These are phyloP conservation scores for Cynanchum wilfordii DNA, from an alignment of 257 asterid genomes.

Conservation along the genomic window DNA sequence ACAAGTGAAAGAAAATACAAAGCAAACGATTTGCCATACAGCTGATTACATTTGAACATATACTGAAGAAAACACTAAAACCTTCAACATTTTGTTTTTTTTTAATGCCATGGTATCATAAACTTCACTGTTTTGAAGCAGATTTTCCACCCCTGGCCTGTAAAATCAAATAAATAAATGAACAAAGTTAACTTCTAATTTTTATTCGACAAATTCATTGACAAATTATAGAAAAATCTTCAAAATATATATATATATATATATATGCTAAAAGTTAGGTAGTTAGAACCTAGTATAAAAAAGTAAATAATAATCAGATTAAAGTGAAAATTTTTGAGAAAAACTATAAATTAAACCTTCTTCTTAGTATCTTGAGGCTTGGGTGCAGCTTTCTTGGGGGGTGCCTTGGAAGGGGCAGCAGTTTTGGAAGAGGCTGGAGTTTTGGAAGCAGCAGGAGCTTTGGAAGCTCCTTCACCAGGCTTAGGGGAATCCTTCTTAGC, in stretches of 20 bases:
- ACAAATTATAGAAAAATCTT: too few species aligned
- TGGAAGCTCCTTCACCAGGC: neutral
- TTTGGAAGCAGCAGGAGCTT: slow-evolving; percentile 3
- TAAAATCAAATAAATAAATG: neutral
- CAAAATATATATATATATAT: too few species aligned
- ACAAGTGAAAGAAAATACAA: slow-evolving; percentile 2
- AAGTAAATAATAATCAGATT: neutral
- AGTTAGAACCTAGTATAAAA: too few species aligned
- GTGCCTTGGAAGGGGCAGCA: neutral
- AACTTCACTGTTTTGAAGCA: slow-evolving; percentile 7
- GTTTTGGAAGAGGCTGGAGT: neutral
- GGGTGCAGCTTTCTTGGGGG: slow-evolving; percentile 4
- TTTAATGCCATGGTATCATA: neutral
- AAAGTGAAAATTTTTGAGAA: too few species aligned
- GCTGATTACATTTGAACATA: neutral
- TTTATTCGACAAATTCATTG: too few species aligned
- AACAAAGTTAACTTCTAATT: too few species aligned
- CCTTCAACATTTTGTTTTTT: neutral
- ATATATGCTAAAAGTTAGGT: too few species aligned
- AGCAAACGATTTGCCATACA: neutral
- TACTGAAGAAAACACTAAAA: neutral
- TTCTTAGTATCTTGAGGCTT: slow-evolving; percentile 8
- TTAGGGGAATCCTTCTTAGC: slow-evolving; percentile 8
- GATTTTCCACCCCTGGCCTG: slow-evolving; percentile 12
- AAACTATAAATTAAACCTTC: neutral